Evolutionary conservation across 75 land plant genomes (phyloP), one percentile per base, ranked within the genome.

Genomic region (Adiantum capillusveneris): DNA sequence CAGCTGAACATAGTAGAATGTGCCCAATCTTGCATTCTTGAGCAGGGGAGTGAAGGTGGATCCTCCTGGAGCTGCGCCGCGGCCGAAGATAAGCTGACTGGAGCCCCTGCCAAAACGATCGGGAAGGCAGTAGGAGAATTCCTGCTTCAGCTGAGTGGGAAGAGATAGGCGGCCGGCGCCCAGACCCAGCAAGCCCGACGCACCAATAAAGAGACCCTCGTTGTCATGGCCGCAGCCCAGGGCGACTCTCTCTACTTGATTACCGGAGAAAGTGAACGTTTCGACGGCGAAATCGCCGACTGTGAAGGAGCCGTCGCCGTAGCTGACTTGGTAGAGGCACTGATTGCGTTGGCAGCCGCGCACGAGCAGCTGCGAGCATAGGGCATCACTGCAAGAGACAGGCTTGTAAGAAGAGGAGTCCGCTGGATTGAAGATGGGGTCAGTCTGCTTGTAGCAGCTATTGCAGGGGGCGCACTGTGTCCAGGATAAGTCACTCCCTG

Each of bases 271-370:
- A 0, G 90, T 89, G 20, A 90, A 69, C 5, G 91, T 94, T 56
- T 94, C 98, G 13, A 72, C 63, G 0, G 84, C 82, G 25, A 94
- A 65, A 56, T 72, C 74, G 20, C 98, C 98, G 11, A 68, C 66
- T 1, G 91, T 81, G 59, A 75, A 84, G 18, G 98, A 89, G 16
- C 98, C 98, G 46, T 90, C 98, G 7, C 91, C 85, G 65, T 94
- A 94, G 37, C 72, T 50, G 14, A 83, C 83, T 68, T 72, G 72
- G 65, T 90, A 90, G 17, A 60, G 67, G 54, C 90, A 90, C 25
- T 69, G 44, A 46, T 76, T 70, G 29, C 56, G 22, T 25, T 53
- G 57, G 62, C 84, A 79, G 49, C 59, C 70, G 0, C 65, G 57
- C 14, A 53, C 54, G 30, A 70, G 75, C 31, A 86, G 62, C 57